Percentiles rank a stretch among this genome's conserved stretches.
Evolutionary conservation across 179 eudicot genomes (phyloP).

Genomic region (Beta macrorhiza): DNA sequence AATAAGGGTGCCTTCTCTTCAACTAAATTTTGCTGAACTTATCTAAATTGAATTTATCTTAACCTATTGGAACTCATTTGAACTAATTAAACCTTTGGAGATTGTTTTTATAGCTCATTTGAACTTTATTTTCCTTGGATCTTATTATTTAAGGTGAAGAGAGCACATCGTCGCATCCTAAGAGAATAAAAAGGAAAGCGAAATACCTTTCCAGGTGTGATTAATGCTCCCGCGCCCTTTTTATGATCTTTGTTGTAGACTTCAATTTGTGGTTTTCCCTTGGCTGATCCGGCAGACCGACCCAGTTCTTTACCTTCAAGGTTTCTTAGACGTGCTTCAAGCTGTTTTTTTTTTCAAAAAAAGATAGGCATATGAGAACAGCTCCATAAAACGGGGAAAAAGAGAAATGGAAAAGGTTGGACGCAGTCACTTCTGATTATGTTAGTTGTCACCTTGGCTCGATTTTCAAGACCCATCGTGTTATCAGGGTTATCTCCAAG

Average conservation of each 20-base stretch:
- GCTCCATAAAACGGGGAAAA: too few species aligned
- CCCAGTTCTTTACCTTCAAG: slow-evolving; percentile 87
- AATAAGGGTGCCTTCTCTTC: not conserved
- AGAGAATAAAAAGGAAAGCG: not conserved
- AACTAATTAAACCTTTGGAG: too few species aligned
- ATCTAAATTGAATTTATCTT: too few species aligned
- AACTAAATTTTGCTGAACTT: too few species aligned
- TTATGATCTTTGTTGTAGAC: slow-evolving; percentile 80
- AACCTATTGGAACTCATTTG: too few species aligned
- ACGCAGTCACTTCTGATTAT: not conserved
- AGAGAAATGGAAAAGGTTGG: not conserved
- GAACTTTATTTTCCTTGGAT: too few species aligned
- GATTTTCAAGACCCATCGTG: slow-evolving; percentile 81
- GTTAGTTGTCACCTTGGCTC: slow-evolving; percentile 49
- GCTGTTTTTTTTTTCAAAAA: slow-evolving; percentile 37
- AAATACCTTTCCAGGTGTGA: slow-evolving; percentile 81
- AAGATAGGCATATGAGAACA: slow-evolving; percentile 14
- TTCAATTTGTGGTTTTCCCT: slow-evolving; percentile 93
- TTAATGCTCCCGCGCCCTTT: slow-evolving; percentile 76
- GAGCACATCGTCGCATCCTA: too few species aligned
- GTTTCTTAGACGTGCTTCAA: slow-evolving; percentile 79
- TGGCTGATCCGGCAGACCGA: slow-evolving; percentile 81
- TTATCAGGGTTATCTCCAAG: slow-evolving; percentile 82
- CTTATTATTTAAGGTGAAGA: too few species aligned
- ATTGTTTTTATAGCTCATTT: too few species aligned